These are phyloP conservation scores for Solanum neorickii DNA, from an alignment of 257 asterid genomes.

Conservation along the genomic window DNA sequence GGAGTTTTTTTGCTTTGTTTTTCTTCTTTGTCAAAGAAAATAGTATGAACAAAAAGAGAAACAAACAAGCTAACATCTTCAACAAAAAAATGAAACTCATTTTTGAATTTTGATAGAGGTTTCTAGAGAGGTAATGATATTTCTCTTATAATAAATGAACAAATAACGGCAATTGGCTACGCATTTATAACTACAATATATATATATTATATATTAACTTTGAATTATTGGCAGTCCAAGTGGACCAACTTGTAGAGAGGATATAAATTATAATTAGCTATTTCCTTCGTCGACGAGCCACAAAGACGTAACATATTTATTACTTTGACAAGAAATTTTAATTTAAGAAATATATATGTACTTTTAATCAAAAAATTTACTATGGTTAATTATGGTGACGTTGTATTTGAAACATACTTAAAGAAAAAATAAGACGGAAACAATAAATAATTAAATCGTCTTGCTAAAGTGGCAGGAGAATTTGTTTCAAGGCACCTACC, in stretches of 20 bases:
- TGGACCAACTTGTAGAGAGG: neutral
- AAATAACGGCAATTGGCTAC: neutral
- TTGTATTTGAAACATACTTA: neutral
- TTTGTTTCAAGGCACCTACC: no score
- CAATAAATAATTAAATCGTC: no score
- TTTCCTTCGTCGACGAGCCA: neutral
- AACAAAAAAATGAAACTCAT: neutral
- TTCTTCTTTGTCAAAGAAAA: neutral
- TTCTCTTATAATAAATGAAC: neutral
- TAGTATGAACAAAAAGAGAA: neutral
- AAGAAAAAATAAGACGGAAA: neutral
- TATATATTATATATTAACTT: neutral
- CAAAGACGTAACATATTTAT: neutral
- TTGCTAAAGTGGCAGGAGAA: no score
- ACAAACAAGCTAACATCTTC: neutral
- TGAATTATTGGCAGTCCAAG: neutral
- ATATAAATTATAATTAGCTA: neutral
- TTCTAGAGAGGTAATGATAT: neutral
- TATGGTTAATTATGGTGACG: neutral
- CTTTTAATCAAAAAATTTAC: no score
- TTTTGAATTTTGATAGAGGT: neutral
- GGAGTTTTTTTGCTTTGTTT: neutral
- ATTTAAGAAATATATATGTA: neutral
- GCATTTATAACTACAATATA: neutral
- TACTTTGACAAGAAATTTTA: neutral